Conservation (phyloP, 192 early-diverging fungal species). For the Podila horticola region DNA sequence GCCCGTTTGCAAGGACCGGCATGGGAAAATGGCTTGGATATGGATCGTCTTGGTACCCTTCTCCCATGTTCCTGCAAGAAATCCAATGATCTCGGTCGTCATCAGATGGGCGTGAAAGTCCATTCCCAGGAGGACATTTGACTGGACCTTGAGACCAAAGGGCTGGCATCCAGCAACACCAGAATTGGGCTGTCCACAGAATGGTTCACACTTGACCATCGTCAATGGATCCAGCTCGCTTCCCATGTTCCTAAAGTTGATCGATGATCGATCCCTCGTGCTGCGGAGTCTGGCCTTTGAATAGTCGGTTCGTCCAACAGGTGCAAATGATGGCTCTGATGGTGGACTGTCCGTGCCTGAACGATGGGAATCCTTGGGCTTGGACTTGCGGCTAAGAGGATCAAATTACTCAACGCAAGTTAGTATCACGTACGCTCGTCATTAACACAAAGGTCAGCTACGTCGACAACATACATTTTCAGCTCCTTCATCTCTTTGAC, state of each 20-base stretch:
- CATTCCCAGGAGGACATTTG: constrained; percentile 84
- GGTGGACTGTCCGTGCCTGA: constrained; percentile 12
- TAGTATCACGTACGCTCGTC: no score
- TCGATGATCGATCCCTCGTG: constrained; percentile 52
- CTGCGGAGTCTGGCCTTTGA: constrained; percentile 64
- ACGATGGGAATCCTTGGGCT: constrained; percentile 20
- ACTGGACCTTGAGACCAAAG: constrained; percentile 77
- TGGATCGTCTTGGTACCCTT: constrained; percentile 52
- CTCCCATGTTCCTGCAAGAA: constrained; percentile 85
- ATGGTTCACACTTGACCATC: constrained; percentile 87
- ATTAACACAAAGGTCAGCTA: not conserved
- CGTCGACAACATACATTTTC: constrained; percentile 22
- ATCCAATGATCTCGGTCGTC: constrained; percentile 89
- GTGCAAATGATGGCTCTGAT: constrained; percentile 44
- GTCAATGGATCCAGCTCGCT: constrained; percentile 75
- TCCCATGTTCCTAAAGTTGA: constrained; percentile 52
- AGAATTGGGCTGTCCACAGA: constrained; percentile 74
- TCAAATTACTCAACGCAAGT: not conserved
- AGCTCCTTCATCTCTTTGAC: constrained; percentile 37
- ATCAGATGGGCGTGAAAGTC: constrained; percentile 95
- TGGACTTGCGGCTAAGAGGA: constrained; percentile 34
- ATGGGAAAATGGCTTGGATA: constrained; percentile 78
- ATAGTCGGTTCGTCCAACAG: constrained; percentile 61
- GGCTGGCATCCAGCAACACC: constrained; percentile 78
- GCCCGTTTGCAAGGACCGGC: constrained; percentile 75